These are phyloP conservation scores for Wickerhamomyces subpelliculosus DNA, from an alignment of 805 yeast genomes.

Conservation along the genomic window DNA sequence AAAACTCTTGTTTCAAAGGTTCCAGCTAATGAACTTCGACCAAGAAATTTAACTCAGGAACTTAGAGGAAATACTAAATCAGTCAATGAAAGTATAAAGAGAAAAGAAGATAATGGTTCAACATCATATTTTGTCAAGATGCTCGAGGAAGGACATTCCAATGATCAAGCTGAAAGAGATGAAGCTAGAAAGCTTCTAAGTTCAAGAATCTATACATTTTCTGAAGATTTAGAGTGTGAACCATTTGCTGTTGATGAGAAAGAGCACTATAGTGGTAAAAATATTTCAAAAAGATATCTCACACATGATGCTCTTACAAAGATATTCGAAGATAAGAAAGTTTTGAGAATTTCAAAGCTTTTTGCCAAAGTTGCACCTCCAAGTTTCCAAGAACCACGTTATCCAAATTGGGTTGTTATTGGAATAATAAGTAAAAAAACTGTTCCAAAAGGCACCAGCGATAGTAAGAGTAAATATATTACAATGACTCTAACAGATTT, in stretches of 20 bases:
- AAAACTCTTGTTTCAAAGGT: neutral
- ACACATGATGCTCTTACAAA: slow-evolving; percentile 25
- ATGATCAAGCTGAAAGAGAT: slow-evolving; percentile 8
- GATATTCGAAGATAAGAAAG: slow-evolving; percentile 41
- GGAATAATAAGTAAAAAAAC: slow-evolving; percentile 62
- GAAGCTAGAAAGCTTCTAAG: slow-evolving; percentile 22
- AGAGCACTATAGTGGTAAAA: slow-evolving; percentile 40
- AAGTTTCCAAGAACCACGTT: slow-evolving; percentile 56
- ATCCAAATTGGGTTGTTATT: slow-evolving; percentile 72
- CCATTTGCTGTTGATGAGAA: slow-evolving; percentile 31
- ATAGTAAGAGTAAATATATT: slow-evolving; percentile 45
- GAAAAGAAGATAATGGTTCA: no score
- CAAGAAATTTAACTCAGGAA: neutral
- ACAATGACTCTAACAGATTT: slow-evolving; percentile 65
- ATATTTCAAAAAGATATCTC: slow-evolving; percentile 41
- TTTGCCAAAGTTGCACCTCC: slow-evolving; percentile 67
- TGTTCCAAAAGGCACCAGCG: slow-evolving; percentile 39
- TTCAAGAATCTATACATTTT: slow-evolving; percentile 35
- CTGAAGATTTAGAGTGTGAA: slow-evolving; percentile 17
- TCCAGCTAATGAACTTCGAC: neutral
- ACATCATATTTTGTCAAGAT: slow-evolving; percentile 27
- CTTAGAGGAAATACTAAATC: neutral
- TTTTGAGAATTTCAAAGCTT: slow-evolving; percentile 51
- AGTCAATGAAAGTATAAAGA: no score
- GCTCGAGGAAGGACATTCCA: slow-evolving; percentile 20